Conservation (phyloP, 108 stramenopile species). For the Nannochloropsis gaditana region DNA sequence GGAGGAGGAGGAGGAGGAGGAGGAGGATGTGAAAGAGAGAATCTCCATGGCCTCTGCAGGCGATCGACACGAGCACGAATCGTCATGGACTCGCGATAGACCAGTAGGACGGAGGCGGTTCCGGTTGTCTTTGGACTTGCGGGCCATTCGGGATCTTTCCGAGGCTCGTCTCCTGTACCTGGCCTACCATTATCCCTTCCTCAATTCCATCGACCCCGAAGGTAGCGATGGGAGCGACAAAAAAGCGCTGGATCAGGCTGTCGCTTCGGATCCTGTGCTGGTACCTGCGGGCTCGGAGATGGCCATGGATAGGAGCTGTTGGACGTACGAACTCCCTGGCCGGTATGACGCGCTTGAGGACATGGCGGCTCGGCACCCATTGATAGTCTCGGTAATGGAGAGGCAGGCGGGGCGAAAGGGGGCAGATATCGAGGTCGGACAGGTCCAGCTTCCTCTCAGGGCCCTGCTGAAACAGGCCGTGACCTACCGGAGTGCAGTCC, state of each 20-base stretch:
- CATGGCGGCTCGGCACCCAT: background rate
- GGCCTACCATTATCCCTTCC: background rate
- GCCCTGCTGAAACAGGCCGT: background rate
- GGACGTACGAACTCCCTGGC: background rate
- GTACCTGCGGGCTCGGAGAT: background rate
- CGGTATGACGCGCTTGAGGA: background rate
- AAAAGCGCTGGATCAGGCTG: constrained; percentile 5
- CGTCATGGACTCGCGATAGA: background rate
- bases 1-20: constrained; percentile 14
- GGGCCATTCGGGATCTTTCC: background rate
- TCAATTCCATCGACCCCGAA: background rate
- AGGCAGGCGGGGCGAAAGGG: background rate
- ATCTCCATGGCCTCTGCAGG: background rate
- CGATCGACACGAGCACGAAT: background rate
- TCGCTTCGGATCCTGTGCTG: background rate
- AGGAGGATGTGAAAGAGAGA: background rate
- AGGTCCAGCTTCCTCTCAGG: background rate
- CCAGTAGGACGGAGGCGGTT: background rate
- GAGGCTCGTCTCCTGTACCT: background rate
- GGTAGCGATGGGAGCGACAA: background rate
- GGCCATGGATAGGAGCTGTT: background rate
- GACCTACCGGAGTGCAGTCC: background rate
- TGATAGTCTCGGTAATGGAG: background rate
- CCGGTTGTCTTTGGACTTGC: background rate
- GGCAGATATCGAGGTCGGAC: background rate